phyloP scores from a whole-genome alignment of 2,329 filamentous ascomycete species.

The Ascochyta lentis region DNA sequence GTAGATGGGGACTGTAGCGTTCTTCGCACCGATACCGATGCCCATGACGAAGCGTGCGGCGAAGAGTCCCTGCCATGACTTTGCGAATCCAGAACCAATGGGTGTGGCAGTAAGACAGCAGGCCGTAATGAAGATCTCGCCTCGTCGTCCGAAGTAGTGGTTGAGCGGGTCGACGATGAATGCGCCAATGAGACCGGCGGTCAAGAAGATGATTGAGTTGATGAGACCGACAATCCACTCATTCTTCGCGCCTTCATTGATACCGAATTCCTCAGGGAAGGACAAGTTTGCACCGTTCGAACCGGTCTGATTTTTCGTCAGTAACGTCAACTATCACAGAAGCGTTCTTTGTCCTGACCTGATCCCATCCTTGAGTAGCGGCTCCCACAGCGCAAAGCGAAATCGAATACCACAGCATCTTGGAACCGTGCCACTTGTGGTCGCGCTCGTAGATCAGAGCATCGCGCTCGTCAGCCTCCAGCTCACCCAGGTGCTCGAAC shows the following conservation, averaged over 20 bases:
- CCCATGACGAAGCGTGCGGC: conserved; percentile 47
- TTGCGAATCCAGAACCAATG: conserved; percentile 47
- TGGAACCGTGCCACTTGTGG: conserved; percentile 68
- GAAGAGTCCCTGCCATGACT: conserved; percentile 47
- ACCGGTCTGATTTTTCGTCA: conserved; percentile 57
- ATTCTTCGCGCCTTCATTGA: conserved; percentile 41
- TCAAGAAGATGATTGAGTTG: conserved; percentile 50
- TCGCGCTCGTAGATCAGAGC: conserved; percentile 67
- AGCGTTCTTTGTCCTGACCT: not conserved
- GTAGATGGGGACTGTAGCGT: conserved; percentile 45
- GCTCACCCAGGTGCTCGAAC: conserved; percentile 67
- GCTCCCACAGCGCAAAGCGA: conserved; percentile 72
- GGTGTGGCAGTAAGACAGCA: conserved; percentile 45
- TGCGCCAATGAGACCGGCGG: conserved; percentile 44
- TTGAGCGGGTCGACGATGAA: conserved; percentile 44
- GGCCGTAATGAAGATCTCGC: conserved; percentile 49
- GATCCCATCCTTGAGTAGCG: conserved; percentile 71
- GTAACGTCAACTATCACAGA: not conserved
- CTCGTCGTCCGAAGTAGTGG: conserved; percentile 46
- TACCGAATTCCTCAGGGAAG: conserved; percentile 63
- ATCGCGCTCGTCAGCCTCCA: conserved; percentile 66
- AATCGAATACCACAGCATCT: conserved; percentile 70
- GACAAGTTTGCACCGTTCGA: conserved; percentile 63
- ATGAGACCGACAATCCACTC: conserved; percentile 45
- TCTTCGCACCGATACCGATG: conserved; percentile 45